Percentiles rank a stretch among this genome's conserved stretches.
Conservation (phyloP, 2,329 filamentous ascomycete species). For the Botrytis hyacinthi region DNA sequence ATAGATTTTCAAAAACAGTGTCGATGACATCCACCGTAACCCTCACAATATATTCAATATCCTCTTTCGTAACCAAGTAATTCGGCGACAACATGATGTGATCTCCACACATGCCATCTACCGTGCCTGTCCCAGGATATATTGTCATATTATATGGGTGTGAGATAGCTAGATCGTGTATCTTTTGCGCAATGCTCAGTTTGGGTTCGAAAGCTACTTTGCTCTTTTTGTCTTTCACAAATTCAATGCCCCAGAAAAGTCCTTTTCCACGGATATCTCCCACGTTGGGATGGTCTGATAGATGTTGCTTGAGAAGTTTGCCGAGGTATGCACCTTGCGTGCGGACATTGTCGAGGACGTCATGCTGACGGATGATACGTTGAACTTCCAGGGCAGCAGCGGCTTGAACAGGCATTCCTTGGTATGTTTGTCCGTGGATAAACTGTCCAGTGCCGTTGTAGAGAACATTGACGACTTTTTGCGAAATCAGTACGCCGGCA, state of each 20-base stretch:
- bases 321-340: conserved; percentile 52
- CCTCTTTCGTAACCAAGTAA: conserved; percentile 53
- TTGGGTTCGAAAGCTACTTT: conserved; percentile 49
- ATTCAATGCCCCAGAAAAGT: conserved; percentile 57
- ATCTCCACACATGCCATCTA: conserved; percentile 56
- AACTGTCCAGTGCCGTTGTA: conserved; percentile 34
- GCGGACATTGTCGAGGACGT: conserved; percentile 57
- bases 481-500: conserved; percentile 56
- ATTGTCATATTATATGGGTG: conserved; percentile 51
- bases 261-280: conserved; percentile 61
- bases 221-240: conserved; percentile 50
- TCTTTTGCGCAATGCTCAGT: conserved; percentile 45
- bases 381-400: conserved; percentile 63
- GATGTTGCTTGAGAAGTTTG: conserved; percentile 43
- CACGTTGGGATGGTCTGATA: conserved; percentile 50
- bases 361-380: conserved; percentile 54
- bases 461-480: conserved; percentile 48
- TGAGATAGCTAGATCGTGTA: conserved; percentile 48
- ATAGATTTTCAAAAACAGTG: conserved; percentile 28
- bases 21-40: conserved; percentile 33
- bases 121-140: conserved; percentile 59
- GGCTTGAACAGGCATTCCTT: conserved; percentile 59
- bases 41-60: conserved; percentile 55
- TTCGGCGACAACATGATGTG: conserved; percentile 61
- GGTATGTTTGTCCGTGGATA: conserved; percentile 50